These are phyloP conservation scores for Beta macrorhiza DNA, from an alignment of 179 eudicot species.

Conservation along the genomic window DNA sequence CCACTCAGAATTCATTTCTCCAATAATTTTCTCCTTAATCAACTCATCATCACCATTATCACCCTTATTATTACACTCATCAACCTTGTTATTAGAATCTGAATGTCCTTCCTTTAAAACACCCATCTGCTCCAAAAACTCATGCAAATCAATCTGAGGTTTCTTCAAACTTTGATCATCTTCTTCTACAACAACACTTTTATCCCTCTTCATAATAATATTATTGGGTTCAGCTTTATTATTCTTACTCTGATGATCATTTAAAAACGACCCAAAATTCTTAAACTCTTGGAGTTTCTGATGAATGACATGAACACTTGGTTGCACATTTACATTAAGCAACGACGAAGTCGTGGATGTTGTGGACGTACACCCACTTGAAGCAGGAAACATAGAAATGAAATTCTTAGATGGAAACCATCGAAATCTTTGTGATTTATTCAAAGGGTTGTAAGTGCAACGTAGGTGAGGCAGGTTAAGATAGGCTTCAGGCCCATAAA, in stretches of 20 bases:
- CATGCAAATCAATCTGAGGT: conserved; percentile 85
- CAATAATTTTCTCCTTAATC: conserved; percentile 8
- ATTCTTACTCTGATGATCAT: conserved; percentile 23
- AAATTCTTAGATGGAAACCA: conserved; percentile 69
- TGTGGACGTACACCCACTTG: conserved; percentile 19
- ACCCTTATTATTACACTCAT: neutral
- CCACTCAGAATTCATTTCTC: conserved; percentile 55
- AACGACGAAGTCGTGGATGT: conserved; percentile 15
- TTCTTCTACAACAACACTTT: conserved; percentile 13
- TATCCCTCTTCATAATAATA: neutral
- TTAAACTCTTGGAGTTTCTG: conserved; percentile 78
- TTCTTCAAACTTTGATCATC: conserved; percentile 33
- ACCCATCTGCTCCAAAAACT: conserved; percentile 82
- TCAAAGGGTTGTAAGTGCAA: conserved; percentile 55
- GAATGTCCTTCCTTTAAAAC: conserved; percentile 38
- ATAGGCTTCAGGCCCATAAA: conserved; percentile 86
- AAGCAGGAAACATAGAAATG: conserved; percentile 43
- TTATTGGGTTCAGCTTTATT: conserved; percentile 26
- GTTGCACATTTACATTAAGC: conserved; percentile 80
- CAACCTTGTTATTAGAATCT: conserved; percentile 4
- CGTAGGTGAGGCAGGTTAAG: conserved; percentile 69
- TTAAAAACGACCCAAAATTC: conserved; percentile 33
- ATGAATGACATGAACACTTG: conserved; percentile 73
- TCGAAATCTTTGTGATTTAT: conserved; percentile 57
- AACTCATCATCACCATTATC: neutral